These are phyloP conservation scores for Ascomycota sp. DNA, from an alignment of 2,329 filamentous ascomycete genomes.

Conservation along the genomic window DNA sequence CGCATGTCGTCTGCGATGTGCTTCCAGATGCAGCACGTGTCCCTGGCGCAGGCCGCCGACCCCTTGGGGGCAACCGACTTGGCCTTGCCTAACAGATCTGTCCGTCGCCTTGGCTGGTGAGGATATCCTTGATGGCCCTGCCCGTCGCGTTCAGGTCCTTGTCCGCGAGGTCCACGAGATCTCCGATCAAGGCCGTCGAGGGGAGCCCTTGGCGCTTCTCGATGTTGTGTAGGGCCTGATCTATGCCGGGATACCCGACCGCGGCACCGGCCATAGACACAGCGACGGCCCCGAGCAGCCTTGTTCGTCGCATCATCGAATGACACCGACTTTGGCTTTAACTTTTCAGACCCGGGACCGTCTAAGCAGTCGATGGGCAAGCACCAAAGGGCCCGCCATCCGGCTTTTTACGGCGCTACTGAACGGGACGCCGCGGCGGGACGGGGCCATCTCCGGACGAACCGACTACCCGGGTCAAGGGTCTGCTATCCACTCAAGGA, in stretches of 20 bases:
- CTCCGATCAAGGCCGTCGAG: conserved; percentile 11
- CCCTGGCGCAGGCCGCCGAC: conserved; percentile 7
- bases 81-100: background rate
- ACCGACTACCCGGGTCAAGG: background rate
- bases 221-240: background rate
- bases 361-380: background rate
- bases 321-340: background rate
- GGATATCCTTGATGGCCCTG: conserved; percentile 11
- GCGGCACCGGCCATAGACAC: background rate
- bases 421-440: background rate
- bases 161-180: conserved; percentile 11
- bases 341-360: background rate
- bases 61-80: background rate
- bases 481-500: background rate
- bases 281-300: background rate
- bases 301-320: background rate
- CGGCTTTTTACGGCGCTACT: background rate
- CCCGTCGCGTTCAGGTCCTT: conserved; percentile 11
- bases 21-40: conserved; percentile 21
- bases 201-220: background rate
- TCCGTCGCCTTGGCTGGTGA: conserved; percentile 6
- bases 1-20: conserved; percentile 17
- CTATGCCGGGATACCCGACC: conserved; percentile 1
- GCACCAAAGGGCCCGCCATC: background rate
- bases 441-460: background rate